These are phyloP conservation scores for Orbilia oligospora DNA, from an alignment of 2,329 filamentous ascomycete genomes.

Conservation along the genomic window DNA sequence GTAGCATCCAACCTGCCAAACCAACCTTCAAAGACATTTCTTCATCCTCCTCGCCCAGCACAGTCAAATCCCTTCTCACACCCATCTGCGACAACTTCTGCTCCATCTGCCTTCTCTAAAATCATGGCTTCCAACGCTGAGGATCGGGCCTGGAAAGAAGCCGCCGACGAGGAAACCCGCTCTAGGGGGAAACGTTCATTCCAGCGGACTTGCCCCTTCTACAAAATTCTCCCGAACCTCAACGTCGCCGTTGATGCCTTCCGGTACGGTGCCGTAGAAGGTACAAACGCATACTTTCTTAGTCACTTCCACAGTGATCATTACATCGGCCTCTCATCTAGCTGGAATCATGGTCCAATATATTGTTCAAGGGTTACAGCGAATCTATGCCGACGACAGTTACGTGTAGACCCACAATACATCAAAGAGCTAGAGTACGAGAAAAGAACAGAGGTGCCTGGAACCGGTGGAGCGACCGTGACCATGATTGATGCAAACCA, in stretches of 20 bases:
- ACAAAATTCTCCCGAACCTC: conserved; percentile 96
- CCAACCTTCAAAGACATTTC: conserved; percentile 47
- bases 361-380: conserved; percentile 95
- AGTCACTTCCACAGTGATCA: conserved; percentile 99
- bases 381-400: conserved; percentile 87
- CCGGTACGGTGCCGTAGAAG: conserved; percentile 91
- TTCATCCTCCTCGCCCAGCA: conserved; percentile 53
- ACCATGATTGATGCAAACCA: conserved; percentile 98
- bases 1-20: conserved; percentile 64
- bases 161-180: conserved; percentile 82
- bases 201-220: conserved; percentile 93
- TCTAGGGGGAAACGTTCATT: conserved; percentile 73
- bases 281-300: conserved; percentile 93
- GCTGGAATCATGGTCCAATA: conserved; percentile 93
- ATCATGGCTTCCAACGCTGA: conserved; percentile 94
- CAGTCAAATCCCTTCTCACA: conserved; percentile 45
- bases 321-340: conserved; percentile 89
- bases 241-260: conserved; percentile 96
- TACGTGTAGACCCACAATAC: conserved; percentile 87
- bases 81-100: conserved; percentile 62
- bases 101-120: conserved; percentile 84
- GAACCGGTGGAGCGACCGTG: conserved; percentile 84
- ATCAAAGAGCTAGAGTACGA: conserved; percentile 90
- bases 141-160: conserved; percentile 88
- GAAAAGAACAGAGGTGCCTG: conserved; percentile 80